These are phyloP conservation scores for Saccharomyces paradoxus DNA, from an alignment of 805 yeast species.

Conservation along the genomic window DNA sequence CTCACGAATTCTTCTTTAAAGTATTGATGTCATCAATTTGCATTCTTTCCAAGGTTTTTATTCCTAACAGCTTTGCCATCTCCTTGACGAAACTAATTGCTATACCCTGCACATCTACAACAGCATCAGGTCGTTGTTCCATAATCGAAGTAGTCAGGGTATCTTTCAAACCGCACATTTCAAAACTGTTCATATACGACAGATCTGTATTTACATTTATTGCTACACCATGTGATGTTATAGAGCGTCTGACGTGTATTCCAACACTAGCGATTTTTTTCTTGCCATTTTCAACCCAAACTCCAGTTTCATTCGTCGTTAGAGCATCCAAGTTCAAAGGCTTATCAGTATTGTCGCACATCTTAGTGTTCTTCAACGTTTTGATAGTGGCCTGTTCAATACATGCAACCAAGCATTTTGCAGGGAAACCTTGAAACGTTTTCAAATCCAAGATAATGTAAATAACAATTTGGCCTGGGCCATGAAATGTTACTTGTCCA, in stretches of 20 bases:
- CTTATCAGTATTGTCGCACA: background rate
- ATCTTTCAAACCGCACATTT: constrained; percentile 78
- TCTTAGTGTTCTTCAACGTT: constrained; percentile 28
- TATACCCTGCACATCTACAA: constrained; percentile 31
- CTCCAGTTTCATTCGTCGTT: constrained; percentile 73
- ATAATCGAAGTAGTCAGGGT: constrained; percentile 48
- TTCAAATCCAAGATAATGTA: constrained; percentile 71
- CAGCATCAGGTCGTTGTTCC: constrained; percentile 22
- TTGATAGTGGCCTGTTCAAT: constrained; percentile 51
- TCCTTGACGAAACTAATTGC: constrained; percentile 39
- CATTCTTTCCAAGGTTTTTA: constrained; percentile 32
- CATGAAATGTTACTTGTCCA: constrained; percentile 95
- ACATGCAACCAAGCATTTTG: constrained; percentile 58
- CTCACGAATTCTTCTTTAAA: constrained; percentile 1
- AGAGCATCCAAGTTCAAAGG: constrained; percentile 21
- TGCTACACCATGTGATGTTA: constrained; percentile 86
- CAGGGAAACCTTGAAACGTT: constrained; percentile 46
- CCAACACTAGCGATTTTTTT: constrained; percentile 83
- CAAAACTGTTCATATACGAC: constrained; percentile 57
- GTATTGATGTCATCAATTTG: constrained; percentile 29
- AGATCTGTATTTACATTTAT: constrained; percentile 72
- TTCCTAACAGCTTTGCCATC: constrained; percentile 35
- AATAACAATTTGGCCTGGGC: constrained; percentile 87
- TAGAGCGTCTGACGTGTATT: constrained; percentile 70
- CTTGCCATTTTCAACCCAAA: constrained; percentile 55